Base-by-base conservation (phyloP, 2,329 filamentous ascomycete species). In the Talaromyces sp. region DNA sequence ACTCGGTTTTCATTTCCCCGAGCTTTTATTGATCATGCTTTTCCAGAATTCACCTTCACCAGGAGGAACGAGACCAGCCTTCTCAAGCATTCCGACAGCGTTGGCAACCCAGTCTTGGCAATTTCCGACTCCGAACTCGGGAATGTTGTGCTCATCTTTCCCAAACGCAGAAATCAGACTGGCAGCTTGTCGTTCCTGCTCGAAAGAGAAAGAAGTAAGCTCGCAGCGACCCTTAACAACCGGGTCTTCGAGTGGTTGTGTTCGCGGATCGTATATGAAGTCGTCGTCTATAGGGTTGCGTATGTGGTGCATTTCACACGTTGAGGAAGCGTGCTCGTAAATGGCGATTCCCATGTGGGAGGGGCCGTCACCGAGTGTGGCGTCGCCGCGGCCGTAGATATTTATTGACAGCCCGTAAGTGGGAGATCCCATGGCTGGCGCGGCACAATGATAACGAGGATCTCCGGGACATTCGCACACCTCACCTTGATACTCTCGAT, bases 331-430 rank as follows among this genome's bases (percentile, higher is more conserved):
- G 19, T 59, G 11, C 26, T 65, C n/a, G 41, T 65, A 67, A 14
- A 68, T 48, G 3, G 61, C 63, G 27, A 68, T 62, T 3, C 57
- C 60, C 58, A 67, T 64, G 59, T 68, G 64, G 3, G 66, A 67
- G 7, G 66, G 66, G 3, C 59, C 48, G 24, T 68, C 65, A 35
- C 61, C 63, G 53, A 67, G 64, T 5, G 55, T 55, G 38, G 60
- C 61, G 35, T 67, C 60, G 11, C 66, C 66, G 21, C 63, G 65
- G n/a, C 65, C 65, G 58, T 67, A 66, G 60, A 67, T 64, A 48
- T 66, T 66, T 21, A 66, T 57, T 17, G 62, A 62, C n/a, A 67
- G 52, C 56, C 10, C 51, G 58, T 64, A 58, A 41, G 56, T 35
- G 3, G 48, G 21, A 9, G 41, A 46, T 43, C 19, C 52, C 58